Base-by-base conservation (phyloP, 345 rosid species). In the Lagerstroemia speciosa region DNA sequence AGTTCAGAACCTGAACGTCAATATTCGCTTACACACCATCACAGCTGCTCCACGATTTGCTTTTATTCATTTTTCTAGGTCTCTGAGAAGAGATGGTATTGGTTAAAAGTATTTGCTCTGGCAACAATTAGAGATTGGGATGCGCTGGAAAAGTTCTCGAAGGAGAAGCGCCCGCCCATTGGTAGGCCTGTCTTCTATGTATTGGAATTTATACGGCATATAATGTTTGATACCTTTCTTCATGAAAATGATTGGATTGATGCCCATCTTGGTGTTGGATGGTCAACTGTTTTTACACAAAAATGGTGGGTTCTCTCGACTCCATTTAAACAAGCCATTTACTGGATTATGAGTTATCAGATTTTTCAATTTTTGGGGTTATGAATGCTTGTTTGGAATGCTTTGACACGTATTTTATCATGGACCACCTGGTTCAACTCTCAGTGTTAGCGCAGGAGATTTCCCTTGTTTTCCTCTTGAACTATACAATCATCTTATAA, bases 41-140 rank as follows among this genome's bases (percentile, higher is more conserved):
- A 30, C 29, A 22, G 33, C 1, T 27, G 32, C 34, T 58, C 29
- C 33, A 10, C 29, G 43, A 65, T 64, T 20, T 43, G n/a, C 31
- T 6, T 63, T 17, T 15, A 30, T 61, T 36, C 41, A 29, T 71
- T 69, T 72, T 48, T 65, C 66, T 71, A 89, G 97, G 98, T 91
- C 66, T 81, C 91, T 67, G 97, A 93, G 80, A 93, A 89, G 83
- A 85, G 98, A 79, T 91, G 98, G 98, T 91, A 85, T 72, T 91
- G 88, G 90, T 96, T 94, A 67, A 94, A 94, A 83, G 84, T 87
- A 74, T 91, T 89, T 69, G 99, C 97, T 72, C 75, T 94, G 80
- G 95, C 96, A 70, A 88, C 95, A 62, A 87, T 82, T 61, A 82
- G 91, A 84, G 95, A 89, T 74, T 94, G 99, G 99, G 96, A 83